Evolutionary conservation across 2,329 filamentous ascomycete genomes (phyloP), one percentile per base, ranked within the genome.

Genomic region (Bipolaris sorokiniana): DNA sequence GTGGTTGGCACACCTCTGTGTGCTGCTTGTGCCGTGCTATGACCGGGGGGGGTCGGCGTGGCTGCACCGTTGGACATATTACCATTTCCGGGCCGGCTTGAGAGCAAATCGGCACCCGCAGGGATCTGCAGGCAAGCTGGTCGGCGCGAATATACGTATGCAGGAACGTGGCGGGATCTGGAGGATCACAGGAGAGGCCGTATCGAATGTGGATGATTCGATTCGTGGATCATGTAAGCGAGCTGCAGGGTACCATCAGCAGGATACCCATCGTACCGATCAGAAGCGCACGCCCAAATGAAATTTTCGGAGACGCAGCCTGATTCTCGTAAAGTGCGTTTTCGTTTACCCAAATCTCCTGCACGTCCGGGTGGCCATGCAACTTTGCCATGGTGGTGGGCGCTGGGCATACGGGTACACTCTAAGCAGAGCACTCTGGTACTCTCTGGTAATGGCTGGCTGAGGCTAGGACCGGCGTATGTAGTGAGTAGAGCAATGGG

Each of bases 161-260:
- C 50, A 57, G 50, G 50, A 53, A 57, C 49, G 31, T 57, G 49
- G 54, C 26, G 44, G 38, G 20, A 42, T 26, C 26, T 34, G 31
- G 33, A 18, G 31, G 28, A 26, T 23, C 15, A 16, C 31, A 40
- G 26, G 48, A 38, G 37, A 56, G 53, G 54, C 44, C 37, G 37
- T 53, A 48, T 38, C 42, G 49, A 44, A 37, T 37, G 31, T 16
- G 33, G 23, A 18, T 22, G 26, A 52, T 54, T 34, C 40, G 36
- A 54, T 44, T 54, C 44, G 49, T 34, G 44, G 44, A 34, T 28
- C 20, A 7, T 18, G 50, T 26, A 57, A 57, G 44, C 49, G 50
- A 57, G 49, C 28, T 36, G 20, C 31, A 28, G 26, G 42, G 42
- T 22, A 31, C 44, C 44, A 33, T 47, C 46, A 36, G 38, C 28